These are phyloP conservation scores for Sutorius australiensis DNA, from an alignment of 768 basidiomycete genomes.

Conservation along the genomic window DNA sequence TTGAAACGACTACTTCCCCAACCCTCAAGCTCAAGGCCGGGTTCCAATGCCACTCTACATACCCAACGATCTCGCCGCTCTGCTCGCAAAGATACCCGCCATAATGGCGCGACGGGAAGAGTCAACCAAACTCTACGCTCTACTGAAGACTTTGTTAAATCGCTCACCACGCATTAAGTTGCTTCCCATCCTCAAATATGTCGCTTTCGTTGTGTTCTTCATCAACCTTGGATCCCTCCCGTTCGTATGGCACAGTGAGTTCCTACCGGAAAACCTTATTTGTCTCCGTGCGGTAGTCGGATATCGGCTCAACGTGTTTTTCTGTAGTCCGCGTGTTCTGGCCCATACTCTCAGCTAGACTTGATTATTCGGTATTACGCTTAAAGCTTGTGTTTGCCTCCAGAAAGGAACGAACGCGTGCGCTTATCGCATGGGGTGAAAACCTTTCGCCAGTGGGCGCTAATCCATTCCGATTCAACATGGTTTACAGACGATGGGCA, in stretches of 20 bases:
- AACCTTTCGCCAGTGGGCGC: constrained; percentile 49
- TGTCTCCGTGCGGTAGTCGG: no score
- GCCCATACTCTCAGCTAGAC: constrained; percentile 38
- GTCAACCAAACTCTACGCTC: constrained; percentile 1
- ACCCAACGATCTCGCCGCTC: background rate
- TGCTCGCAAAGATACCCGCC: constrained; percentile 15
- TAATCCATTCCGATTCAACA: constrained; percentile 48
- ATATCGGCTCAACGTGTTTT: background rate
- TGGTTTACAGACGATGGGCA: constrained; percentile 48
- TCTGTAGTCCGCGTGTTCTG: constrained; percentile 50
- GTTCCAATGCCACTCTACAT: constrained; percentile 10
- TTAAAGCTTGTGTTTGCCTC: constrained; percentile 39
- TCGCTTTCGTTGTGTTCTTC: constrained; percentile 43
- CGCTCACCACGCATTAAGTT: constrained; percentile 2
- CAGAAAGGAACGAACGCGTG: constrained; percentile 26
- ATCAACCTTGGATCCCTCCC: constrained; percentile 61
- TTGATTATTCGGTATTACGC: constrained; percentile 33
- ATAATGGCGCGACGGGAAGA: constrained; percentile 2
- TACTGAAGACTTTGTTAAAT: constrained; percentile 2
- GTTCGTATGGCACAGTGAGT: constrained; percentile 66
- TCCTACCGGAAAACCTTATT: background rate
- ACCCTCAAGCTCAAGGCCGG: background rate
- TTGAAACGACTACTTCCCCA: background rate
- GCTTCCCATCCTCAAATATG: constrained; percentile 17
- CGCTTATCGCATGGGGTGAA: constrained; percentile 45